Base-by-base conservation (phyloP, 2,329 filamentous ascomycete genomes). In the Aspergillus intermedius region DNA sequence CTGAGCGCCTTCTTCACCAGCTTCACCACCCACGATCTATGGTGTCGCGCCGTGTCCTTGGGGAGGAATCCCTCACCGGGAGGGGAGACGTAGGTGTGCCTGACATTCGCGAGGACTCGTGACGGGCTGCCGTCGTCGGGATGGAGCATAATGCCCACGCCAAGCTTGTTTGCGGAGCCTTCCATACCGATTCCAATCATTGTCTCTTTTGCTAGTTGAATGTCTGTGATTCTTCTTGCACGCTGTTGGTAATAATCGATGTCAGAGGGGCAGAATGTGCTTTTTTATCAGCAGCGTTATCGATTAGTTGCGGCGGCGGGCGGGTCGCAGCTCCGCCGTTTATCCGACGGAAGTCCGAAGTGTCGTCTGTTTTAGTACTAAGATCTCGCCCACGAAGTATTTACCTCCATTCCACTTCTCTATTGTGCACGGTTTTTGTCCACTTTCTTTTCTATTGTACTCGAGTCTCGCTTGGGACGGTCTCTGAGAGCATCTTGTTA, bases 151-250 rank as follows among this genome's bases (percentile, higher is more conserved):
- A 98, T 77, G 63, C 93, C 93, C 50, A 97, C 86, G 58, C 91
- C 93, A 46, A 98, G 83, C 73, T 98, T 98, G 78, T 98, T 98
- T 71, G 93, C 93, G 49, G 89, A 95, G 68, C 93, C 91, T 76
- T 98, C 93, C 66, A 88, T 78, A 19, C 85, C 85, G 60, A 88
- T 78, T 25, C 83, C 79, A 58, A 87, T 84, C 76, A 83, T 83
- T 45, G 51, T 68, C 42, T 10, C 34, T 17, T 23, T 43, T n/a
- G 9, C 25, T 17, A 17, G 3, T 17, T 10, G 23, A 30, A 3
- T 40, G 15, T 40, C 10, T 40, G 10, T 21, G 10, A 7, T 8
- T 12, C 3, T 40, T 12, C 9, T 12, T 15, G 13, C 15, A 35
- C 34, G 15, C 6, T 13, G 34, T 13, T 22, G 15, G 32, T 23